These are phyloP conservation scores for Fusarium redolens DNA, from an alignment of 2,329 filamentous ascomycete species.

Conservation along the genomic window DNA sequence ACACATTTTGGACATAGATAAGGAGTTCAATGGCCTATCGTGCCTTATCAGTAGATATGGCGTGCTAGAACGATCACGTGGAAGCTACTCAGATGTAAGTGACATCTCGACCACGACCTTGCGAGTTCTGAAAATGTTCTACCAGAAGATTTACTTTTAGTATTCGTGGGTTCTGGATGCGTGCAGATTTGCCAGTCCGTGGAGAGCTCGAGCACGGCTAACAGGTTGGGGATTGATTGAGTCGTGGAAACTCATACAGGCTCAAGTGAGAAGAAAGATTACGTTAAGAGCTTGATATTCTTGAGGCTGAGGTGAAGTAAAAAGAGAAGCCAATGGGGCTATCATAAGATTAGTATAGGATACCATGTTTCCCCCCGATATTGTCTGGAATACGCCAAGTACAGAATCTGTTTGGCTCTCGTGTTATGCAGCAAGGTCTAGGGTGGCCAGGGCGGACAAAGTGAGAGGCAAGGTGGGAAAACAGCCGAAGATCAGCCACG, in stretches of 20 bases:
- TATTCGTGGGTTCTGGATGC: accelerated
- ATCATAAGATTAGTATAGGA: accelerated
- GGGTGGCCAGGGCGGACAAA: not conserved
- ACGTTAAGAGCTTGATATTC: accelerated
- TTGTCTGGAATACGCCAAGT: too few relatives aligned
- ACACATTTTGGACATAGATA: not conserved
- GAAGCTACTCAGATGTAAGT: not conserved
- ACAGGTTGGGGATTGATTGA: accelerated
- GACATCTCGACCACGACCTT: accelerated
- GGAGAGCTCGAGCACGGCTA: accelerated
- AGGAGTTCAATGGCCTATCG: not conserved
- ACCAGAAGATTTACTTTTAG: accelerated
- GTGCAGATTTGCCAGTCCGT: accelerated
- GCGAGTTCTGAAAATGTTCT: accelerated
- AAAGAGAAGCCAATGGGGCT: too few relatives aligned
- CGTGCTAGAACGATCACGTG: conserved; percentile 29
- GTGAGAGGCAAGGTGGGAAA: not conserved
- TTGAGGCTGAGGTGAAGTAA: not conserved
- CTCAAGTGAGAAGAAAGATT: accelerated
- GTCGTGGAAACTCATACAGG: accelerated
- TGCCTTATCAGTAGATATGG: conserved; percentile 12
- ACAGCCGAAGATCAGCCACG: conserved; percentile 46
- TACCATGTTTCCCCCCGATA: not conserved
- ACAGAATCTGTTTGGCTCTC: not conserved
- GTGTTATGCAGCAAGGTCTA: not conserved